Percentiles rank a stretch among this genome's conserved stretches.
phyloP scores from a whole-genome alignment of 305 asterid species.

The Fraxinus angustifolia region DNA sequence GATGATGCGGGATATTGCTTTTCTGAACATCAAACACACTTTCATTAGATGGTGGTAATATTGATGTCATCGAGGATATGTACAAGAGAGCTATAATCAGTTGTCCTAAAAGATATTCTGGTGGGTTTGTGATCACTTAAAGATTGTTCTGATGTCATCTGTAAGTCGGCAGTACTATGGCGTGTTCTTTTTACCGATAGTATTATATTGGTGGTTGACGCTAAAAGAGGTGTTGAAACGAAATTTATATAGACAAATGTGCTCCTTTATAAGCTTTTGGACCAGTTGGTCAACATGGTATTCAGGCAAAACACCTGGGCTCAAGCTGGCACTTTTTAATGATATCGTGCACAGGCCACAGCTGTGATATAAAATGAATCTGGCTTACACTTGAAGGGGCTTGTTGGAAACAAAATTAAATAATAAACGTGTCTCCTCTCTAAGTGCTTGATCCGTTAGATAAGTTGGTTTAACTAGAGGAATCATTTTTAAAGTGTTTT shows the following conservation, averaged over 20 bases:
- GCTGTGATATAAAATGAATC: neutral
- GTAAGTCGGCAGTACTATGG: neutral
- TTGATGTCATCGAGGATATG: neutral
- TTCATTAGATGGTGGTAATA: neutral
- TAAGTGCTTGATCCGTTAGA: neutral
- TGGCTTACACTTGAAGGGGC: neutral
- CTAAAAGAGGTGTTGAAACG: neutral
- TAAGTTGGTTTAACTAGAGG: neutral
- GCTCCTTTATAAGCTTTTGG: neutral
- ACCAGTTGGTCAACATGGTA: neutral
- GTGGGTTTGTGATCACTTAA: neutral
- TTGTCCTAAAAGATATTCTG: neutral
- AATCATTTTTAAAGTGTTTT: neutral
- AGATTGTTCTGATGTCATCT: neutral
- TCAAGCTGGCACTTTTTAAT: neutral
- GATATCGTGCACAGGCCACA: neutral
- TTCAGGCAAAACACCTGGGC: neutral
- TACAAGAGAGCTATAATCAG: neutral
- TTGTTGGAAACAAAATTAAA: neutral
- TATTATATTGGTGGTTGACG: neutral
- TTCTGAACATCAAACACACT: neutral
- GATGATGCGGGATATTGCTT: slow-evolving; percentile 5
- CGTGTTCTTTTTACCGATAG: neutral
- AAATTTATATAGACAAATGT: neutral
- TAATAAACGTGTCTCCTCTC: neutral